Base-by-base conservation (phyloP, 331 rosid genomes). In the Pyracantha coccinea region DNA sequence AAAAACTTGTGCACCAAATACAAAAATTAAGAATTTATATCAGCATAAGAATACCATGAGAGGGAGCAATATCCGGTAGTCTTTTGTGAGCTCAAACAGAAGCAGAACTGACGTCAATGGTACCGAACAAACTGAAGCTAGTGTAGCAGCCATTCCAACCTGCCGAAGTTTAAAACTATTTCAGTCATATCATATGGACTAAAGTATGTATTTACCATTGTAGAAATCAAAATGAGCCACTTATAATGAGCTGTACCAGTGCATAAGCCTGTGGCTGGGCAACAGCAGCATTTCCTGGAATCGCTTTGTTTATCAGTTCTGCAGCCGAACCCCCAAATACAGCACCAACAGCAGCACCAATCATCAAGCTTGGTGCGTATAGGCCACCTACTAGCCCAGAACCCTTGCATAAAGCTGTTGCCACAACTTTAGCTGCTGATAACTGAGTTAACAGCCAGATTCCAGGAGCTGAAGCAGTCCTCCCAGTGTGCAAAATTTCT, bases 61-160 rank as follows among this genome's bases (percentile, higher is more conserved):
- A 62, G 99, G 99, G 84, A 95, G 99, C 81, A 95, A 84, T 84
- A 95, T 90, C 75, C 98, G 86, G 79, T 95, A 95, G 83, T 95
- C 99, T 83, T 86, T 95, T 66, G 99, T 95, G 85, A 95, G 91
- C 89, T 95, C 99, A 85, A 95, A 95, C 76, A 95, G 91, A 86
- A 95, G 99, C 47, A 95, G 82, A 80, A 95, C 99, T 24, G 99
- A 95, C 27, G 99, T 95, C 91, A 95, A 85, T 47, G 99, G 99
- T 69, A 95, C 99, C 4, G 96, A 89, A 86, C 99, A 95, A 81
- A 84, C 93, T 11, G 99, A 95, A 83, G 99, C 99, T 77, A 95
- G 83, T 32, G 97, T 95, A 72, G 99, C 99, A 50, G 99, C 99
- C 99, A 95, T 95, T 80, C 99, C 99, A 80, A 95, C 99, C 99